These are phyloP conservation scores for Colletotrichum noveboracense DNA, from an alignment of 2,329 filamentous ascomycete genomes.

Conservation along the genomic window DNA sequence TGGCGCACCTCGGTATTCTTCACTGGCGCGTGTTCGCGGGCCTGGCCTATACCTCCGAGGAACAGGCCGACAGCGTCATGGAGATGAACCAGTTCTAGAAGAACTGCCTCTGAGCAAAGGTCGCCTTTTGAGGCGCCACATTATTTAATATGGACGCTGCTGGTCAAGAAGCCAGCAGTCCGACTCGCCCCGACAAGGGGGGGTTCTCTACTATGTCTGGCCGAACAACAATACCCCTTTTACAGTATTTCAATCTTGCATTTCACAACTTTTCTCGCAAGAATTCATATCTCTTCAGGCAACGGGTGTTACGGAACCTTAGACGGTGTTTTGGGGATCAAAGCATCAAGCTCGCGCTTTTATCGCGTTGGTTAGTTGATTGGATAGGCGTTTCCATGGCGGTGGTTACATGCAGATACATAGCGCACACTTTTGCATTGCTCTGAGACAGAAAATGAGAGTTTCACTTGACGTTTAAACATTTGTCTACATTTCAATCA, in stretches of 20 bases:
- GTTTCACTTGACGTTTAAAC: background rate
- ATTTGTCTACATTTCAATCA: background rate
- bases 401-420: constrained; percentile 18
- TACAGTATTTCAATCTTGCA: constrained; percentile 23
- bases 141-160: background rate
- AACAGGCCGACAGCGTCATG: constrained; percentile 36
- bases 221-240: constrained; percentile 22
- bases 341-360: constrained; percentile 13
- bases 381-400: constrained; percentile 14
- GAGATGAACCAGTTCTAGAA: constrained; percentile 31
- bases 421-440: constrained; percentile 18
- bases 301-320: constrained; percentile 8
- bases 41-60: constrained; percentile 67
- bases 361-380: background rate
- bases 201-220: constrained; percentile 18
- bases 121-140: background rate
- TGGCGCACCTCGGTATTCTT: constrained; percentile 83
- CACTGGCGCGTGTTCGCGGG: constrained; percentile 91
- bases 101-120: background rate
- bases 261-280: constrained; percentile 11
- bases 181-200: background rate
- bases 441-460: constrained; percentile 14
- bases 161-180: background rate
- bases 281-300: background rate
- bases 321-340: constrained; percentile 18